Conservation (phyloP, 2,329 filamentous ascomycete genomes). For the Aspergillus sp. region DNA sequence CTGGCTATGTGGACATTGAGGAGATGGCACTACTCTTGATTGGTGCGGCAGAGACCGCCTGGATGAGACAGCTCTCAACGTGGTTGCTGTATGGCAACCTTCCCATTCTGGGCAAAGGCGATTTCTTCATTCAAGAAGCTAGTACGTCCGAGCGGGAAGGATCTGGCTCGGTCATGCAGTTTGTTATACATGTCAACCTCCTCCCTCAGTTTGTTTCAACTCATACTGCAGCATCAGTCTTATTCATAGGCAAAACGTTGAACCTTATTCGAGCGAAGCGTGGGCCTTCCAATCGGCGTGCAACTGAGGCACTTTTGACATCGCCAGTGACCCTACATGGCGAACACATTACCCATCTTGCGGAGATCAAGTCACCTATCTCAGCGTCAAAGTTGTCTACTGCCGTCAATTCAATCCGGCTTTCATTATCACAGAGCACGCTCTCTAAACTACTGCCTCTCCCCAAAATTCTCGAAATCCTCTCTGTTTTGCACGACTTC, state of each 20-base stretch:
- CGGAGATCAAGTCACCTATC: constrained; percentile 73
- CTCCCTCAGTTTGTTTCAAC: constrained; percentile 79
- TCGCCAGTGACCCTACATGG: constrained; percentile 63
- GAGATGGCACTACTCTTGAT: constrained; percentile 73
- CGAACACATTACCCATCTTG: constrained; percentile 61
- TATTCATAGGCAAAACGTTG: constrained; percentile 88
- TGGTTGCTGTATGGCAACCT: constrained; percentile 90
- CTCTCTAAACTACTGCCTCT: constrained; percentile 82
- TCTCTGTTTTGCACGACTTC: constrained; percentile 81
- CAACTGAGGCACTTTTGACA: constrained; percentile 46
- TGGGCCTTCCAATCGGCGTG: constrained; percentile 37
- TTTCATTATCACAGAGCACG: constrained; percentile 81
- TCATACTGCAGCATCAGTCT: constrained; percentile 76
- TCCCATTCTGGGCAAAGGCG: constrained; percentile 74
- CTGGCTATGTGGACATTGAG: constrained; percentile 86
- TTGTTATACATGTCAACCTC: constrained; percentile 61
- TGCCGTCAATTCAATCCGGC: constrained; percentile 74
- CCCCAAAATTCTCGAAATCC: constrained; percentile 73
- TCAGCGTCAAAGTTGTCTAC: constrained; percentile 70
- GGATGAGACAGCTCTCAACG: constrained; percentile 86
- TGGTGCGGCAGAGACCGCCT: constrained; percentile 81
- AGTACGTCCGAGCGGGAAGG: constrained; percentile 44
- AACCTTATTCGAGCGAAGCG: constrained; percentile 73
- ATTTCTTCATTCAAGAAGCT: constrained; percentile 77
- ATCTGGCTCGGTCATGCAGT: constrained; percentile 56